phyloP scores from a whole-genome alignment of 2,329 filamentous ascomycete species.

The Penicillium sp. region DNA sequence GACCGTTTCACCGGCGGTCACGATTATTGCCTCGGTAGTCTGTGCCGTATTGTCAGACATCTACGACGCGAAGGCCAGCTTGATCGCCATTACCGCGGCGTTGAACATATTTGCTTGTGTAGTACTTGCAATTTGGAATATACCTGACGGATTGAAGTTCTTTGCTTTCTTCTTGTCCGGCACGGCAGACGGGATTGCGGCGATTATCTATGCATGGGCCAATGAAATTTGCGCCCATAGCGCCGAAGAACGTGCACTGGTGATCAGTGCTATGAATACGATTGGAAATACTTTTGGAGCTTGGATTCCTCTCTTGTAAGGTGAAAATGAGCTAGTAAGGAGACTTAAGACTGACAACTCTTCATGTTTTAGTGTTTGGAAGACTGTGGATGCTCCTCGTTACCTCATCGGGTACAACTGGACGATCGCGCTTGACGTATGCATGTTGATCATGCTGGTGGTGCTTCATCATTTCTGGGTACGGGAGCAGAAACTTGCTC shows the following conservation, averaged over 20 bases:
- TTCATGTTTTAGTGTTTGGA: conserved; percentile 21
- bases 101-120: conserved; percentile 20
- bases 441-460: conserved; percentile 25
- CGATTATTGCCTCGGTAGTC: conserved; percentile 18
- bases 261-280: conserved; percentile 30
- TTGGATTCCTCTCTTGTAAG: conserved; percentile 29
- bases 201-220: conserved; percentile 25
- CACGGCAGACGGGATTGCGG: conserved; percentile 23
- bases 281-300: conserved; percentile 34
- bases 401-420: conserved; percentile 32
- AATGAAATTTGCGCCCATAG: conserved; percentile 34
- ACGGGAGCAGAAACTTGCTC: conserved; percentile 11
- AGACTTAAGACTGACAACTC: not conserved
- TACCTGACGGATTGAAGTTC: conserved; percentile 18
- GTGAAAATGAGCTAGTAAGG: not conserved
- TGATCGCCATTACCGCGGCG: conserved; percentile 15
- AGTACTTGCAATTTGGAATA: conserved; percentile 18
- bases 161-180: conserved; percentile 22
- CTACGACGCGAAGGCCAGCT: conserved; percentile 15
- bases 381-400: conserved; percentile 29
- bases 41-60: conserved; percentile 17
- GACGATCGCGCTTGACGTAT: conserved; percentile 30
- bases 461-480: conserved; percentile 20
- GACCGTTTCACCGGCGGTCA: conserved; percentile 17
- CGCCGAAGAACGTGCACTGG: conserved; percentile 26